Evolutionary conservation across 305 asterid species (phyloP), one percentile per base, ranked within the genome.

Genomic region (Fraxinus dipetala): DNA sequence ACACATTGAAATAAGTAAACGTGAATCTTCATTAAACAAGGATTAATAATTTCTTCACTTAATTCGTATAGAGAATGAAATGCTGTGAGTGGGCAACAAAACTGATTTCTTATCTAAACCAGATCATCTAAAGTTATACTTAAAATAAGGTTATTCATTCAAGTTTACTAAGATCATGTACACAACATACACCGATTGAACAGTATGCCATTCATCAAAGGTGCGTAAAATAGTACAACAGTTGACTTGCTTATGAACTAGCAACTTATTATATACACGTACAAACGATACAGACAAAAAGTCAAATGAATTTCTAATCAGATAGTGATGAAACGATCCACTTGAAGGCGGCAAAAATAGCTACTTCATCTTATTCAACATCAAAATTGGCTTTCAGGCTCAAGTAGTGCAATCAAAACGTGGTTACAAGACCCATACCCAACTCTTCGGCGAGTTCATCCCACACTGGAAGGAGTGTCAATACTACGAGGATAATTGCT

Each of bases 381-480:
- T 77, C 89, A 91, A 91, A 91, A 89, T 81, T 85, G 89, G 84
- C 22, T 73, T 78, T 78, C 5, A 43, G 45, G 78, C 54, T 45
- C 81, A 77, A 80, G 77, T 38, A 65, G 56, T 36, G 73, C 79
- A 43, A 79, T 90, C 89, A 92, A 38, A 93, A 90, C 22, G 92
- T 83, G 80, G 93, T 86, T 14, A 91, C 92, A 34, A 95, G 93
- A 48, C 98, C 97, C 72, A 95, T 91, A 74, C 98, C 98, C 40
- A 96, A 81, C 88, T 96, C 98, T 85, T 96, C 99, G 5, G 98
- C 99, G 0, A 96, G 93, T 85, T 96, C 99, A 76, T 94, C 98
- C 99, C 98, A 94, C 78, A 96, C 95, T 1, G 99, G 99, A 38
- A 96, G 98, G 79, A 96, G 98, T n/a, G 90, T 91, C 94, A 92